Evolutionary conservation across 352 stramenopile species (phyloP).

Genomic region (Pythium coloratum): DNA sequence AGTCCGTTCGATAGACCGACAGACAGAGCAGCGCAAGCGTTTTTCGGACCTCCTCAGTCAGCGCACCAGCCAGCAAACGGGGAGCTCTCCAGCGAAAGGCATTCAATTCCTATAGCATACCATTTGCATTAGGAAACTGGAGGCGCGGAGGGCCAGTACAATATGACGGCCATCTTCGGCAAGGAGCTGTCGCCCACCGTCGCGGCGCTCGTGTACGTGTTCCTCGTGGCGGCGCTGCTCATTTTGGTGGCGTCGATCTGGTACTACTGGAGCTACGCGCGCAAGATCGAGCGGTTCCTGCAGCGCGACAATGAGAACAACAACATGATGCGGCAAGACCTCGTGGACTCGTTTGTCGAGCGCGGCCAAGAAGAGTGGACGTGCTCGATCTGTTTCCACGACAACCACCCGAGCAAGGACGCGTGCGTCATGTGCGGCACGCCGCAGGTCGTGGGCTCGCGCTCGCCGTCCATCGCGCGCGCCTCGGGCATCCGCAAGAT

Average conservation of each 20-base stretch:
- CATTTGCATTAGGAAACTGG: not conserved
- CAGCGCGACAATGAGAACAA: constrained; percentile 84
- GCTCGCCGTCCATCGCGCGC: constrained; percentile 61
- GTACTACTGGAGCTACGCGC: constrained; percentile 89
- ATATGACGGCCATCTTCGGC: constrained; percentile 82
- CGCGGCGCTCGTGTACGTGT: constrained; percentile 73
- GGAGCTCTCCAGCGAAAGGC: not conserved
- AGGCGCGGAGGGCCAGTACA: not conserved
- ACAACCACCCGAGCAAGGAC: constrained; percentile 83
- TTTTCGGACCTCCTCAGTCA: too few species aligned
- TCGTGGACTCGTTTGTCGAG: constrained; percentile 82
- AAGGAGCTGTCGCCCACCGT: constrained; percentile 70
- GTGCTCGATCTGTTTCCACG: constrained; percentile 88
- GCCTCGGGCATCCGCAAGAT: constrained; percentile 69
- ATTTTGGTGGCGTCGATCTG: constrained; percentile 73
- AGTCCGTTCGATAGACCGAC: not conserved
- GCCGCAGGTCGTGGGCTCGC: constrained; percentile 56
- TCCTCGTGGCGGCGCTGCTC: constrained; percentile 69
- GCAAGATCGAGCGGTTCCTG: constrained; percentile 85
- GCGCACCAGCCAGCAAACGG: not conserved
- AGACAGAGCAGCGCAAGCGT: not conserved
- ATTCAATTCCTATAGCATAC: not conserved
- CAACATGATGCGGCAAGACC: constrained; percentile 88
- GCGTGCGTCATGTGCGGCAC: constrained; percentile 86
- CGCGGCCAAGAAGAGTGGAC: constrained; percentile 81